Conservation (phyloP, 192 early-diverging fungal genomes). For the Spinellus fusiger region DNA sequence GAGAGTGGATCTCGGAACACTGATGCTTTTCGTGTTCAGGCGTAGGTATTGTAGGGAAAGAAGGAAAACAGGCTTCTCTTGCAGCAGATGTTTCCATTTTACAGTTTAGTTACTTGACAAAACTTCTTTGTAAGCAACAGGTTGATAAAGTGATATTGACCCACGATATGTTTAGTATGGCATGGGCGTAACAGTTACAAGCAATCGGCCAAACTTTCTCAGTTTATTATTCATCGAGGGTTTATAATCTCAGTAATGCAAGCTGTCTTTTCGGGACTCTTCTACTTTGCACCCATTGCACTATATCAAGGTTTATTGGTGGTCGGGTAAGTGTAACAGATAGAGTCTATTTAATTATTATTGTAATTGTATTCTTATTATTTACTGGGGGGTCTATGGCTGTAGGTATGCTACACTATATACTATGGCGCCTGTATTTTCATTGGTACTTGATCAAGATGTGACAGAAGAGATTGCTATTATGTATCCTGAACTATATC, state of each 20-base stretch:
- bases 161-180: slow-evolving; percentile 55
- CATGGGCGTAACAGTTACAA: slow-evolving; percentile 95
- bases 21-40: slow-evolving; percentile 33
- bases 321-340: slow-evolving; percentile 48
- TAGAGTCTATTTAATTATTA: background rate
- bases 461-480: slow-evolving; percentile 85
- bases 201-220: slow-evolving; percentile 86
- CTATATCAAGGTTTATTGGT: slow-evolving; percentile 85
- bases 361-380: background rate
- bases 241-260: slow-evolving; percentile 98
- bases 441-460: slow-evolving; percentile 88
- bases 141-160: background rate
- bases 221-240: slow-evolving; percentile 97
- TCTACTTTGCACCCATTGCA: slow-evolving; percentile 96
- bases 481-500: slow-evolving; percentile 90
- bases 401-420: slow-evolving; percentile 85
- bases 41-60: slow-evolving; percentile 94
- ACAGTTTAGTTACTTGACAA: slow-evolving; percentile 84
- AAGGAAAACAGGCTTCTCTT: slow-evolving; percentile 90
- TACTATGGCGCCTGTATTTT: slow-evolving; percentile 96
- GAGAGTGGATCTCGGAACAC: too few relatives aligned
- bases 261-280: slow-evolving; percentile 92
- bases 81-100: slow-evolving; percentile 91
- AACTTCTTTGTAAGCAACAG: slow-evolving; percentile 62
- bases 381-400: background rate